phyloP scores from a whole-genome alignment of 441 rosid species.

The Erodium texanum region DNA sequence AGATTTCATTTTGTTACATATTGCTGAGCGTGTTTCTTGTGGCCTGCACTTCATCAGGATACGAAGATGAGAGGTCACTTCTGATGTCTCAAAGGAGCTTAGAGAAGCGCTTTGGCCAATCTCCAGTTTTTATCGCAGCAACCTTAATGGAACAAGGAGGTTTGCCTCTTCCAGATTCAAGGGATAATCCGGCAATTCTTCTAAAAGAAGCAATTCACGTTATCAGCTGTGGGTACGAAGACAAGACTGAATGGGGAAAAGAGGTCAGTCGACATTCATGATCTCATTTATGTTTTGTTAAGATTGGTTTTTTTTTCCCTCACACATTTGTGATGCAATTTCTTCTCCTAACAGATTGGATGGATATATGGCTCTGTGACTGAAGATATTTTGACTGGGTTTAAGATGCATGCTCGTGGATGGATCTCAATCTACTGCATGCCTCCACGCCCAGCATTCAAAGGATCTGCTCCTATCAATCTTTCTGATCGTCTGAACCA shows the following conservation, averaged over 20 bases:
- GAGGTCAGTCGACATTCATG: constrained; percentile 40
- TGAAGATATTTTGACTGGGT: constrained; percentile 96
- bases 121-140: constrained; percentile 93
- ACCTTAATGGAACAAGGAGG: constrained; percentile 97
- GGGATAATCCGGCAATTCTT: constrained; percentile 77
- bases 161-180: constrained; percentile 84
- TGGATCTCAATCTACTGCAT: constrained; percentile 96
- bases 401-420: constrained; percentile 99
- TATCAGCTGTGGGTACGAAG: constrained; percentile 96
- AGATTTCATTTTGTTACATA: neutral
- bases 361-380: constrained; percentile 99
- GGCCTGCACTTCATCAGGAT: constrained; percentile 64
- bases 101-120: constrained; percentile 90
- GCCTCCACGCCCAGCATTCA: constrained; percentile 85
- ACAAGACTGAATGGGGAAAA: constrained; percentile 89
- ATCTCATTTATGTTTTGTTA: neutral
- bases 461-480: constrained; percentile 96
- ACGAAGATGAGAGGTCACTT: constrained; percentile 91
- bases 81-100: constrained; percentile 96
- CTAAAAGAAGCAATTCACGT: constrained; percentile 98
- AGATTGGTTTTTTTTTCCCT: neutral
- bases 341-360: constrained; percentile 52
- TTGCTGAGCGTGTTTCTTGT: neutral
- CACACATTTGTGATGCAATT: constrained; percentile 26
- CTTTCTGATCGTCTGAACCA: constrained; percentile 97